These are phyloP conservation scores for Sapria himalayana DNA, from an alignment of 345 rosid species.

Conservation along the genomic window DNA sequence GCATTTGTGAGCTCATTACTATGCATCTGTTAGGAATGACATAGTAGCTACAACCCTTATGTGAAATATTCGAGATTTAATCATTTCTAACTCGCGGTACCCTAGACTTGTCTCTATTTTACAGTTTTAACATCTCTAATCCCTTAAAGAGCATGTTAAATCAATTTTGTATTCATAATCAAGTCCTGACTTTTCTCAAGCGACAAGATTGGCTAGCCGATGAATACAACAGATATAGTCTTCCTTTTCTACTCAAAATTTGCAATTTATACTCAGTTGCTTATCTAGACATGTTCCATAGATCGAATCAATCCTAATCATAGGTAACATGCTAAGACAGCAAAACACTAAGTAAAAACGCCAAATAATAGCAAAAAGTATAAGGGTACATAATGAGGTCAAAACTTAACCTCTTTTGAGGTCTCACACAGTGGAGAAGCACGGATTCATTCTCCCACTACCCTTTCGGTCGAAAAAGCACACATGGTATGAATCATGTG, in stretches of 20 bases:
- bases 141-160: background rate
- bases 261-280: too few relatives aligned
- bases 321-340: background rate
- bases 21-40: constrained; percentile 1
- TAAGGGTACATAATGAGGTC: too few relatives aligned
- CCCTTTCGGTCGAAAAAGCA: background rate
- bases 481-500: background rate
- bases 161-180: too few relatives aligned
- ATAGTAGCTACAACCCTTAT: too few relatives aligned
- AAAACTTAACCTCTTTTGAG: background rate
- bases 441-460: background rate
- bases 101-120: background rate
- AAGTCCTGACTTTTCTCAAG: too few relatives aligned
- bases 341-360: background rate
- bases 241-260: too few relatives aligned
- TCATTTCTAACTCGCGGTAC: background rate
- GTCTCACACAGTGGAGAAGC: background rate
- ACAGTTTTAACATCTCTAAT: background rate
- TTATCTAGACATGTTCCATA: too few relatives aligned
- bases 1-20: background rate
- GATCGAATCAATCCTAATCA: background rate
- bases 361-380: background rate
- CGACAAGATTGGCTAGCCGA: too few relatives aligned
- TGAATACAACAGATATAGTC: too few relatives aligned
- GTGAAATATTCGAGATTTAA: background rate